Evolutionary conservation across 176 grass and related monocot species (phyloP).

Genomic region (Bothriochloa decipiens): DNA sequence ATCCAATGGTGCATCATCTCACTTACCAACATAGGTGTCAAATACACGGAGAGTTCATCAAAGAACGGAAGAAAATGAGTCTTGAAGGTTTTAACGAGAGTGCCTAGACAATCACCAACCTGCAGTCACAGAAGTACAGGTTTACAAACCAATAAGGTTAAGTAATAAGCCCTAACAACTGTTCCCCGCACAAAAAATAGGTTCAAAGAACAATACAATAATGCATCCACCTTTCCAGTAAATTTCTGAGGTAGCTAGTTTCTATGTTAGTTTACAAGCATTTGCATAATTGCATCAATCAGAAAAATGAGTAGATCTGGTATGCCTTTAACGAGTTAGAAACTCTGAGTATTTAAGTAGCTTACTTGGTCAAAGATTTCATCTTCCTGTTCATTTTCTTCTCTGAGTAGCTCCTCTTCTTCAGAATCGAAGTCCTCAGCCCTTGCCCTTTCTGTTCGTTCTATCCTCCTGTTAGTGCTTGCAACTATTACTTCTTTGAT

Average conservation of each 20-base stretch:
- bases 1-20: slow-evolving; percentile 17
- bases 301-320: slow-evolving; percentile 9
- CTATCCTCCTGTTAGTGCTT: slow-evolving; percentile 65
- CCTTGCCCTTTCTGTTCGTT: slow-evolving; percentile 59
- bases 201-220: slow-evolving; percentile 15
- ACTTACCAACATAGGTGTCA: slow-evolving; percentile 81
- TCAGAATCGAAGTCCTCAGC: slow-evolving; percentile 83
- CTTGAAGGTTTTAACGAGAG: slow-evolving; percentile 80
- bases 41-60: slow-evolving; percentile 72
- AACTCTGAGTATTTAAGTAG: too few relatives aligned
- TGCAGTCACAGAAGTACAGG: slow-evolving; percentile 37
- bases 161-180: slow-evolving; percentile 10
- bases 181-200: background rate
- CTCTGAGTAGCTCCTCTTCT: slow-evolving; percentile 76
- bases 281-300: slow-evolving; percentile 17
- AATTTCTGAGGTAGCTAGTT: slow-evolving; percentile 1
- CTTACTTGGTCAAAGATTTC: slow-evolving; percentile 86
- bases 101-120: slow-evolving; percentile 81
- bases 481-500: slow-evolving; percentile 73
- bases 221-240: slow-evolving; percentile 21
- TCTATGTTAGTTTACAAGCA: slow-evolving; percentile 17
- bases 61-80: slow-evolving; percentile 74
- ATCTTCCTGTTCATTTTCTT: slow-evolving; percentile 91
- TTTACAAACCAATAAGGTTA: slow-evolving; percentile 23
- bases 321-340: slow-evolving; percentile 25